Base-by-base conservation (phyloP, 305 asterid species). In the Nicotiana rustica region DNA sequence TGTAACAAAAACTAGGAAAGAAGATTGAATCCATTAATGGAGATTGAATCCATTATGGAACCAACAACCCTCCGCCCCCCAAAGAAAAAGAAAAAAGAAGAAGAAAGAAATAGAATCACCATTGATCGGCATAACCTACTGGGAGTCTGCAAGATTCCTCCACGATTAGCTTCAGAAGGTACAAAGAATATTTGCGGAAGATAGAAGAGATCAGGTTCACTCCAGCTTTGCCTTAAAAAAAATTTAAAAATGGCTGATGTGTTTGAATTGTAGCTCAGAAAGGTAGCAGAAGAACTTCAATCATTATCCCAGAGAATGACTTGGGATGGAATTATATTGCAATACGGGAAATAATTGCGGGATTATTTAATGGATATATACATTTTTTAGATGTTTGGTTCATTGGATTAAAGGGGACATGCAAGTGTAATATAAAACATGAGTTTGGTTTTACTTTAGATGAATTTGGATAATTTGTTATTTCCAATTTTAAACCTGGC, bases 261-360 rank as follows among this genome's bases (percentile, higher is more conserved):
- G 67, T 61, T 61, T 61, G 67, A 61, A 61, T 19, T 3, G 67
- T 61, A 57, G 25, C 10, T 17, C 25, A 15, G 62, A 4, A 56
- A 5, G 2, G 62, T 56, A 18, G 66, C 5, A 60, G 14, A 60
- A 60, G 65, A 59, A 59, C 25, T 59, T 59, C 25, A 59, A 18
- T 60, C 65, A n/a, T 18, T 60, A 60, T 60, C 14, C 62, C 12
- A 60, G 66, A 60, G 66, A 60, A 18, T 8, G 66, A 61, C 33
- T 61, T 61, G 67, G 67, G 67, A 25, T 61, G 67, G 67, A 61
- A 61, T 61, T 61, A 61, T 19, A 61, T 13, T 61, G 33, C 67
- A 18, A 31, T 19, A 71, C 1, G 0, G 3, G 4, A 35, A 21
- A 7, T 71, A 71, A 10, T 41, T 10, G 12, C 14, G n/a, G 19